Evolutionary conservation across 345 rosid species (phyloP).

Genomic region (Citrus mangshanensis): DNA sequence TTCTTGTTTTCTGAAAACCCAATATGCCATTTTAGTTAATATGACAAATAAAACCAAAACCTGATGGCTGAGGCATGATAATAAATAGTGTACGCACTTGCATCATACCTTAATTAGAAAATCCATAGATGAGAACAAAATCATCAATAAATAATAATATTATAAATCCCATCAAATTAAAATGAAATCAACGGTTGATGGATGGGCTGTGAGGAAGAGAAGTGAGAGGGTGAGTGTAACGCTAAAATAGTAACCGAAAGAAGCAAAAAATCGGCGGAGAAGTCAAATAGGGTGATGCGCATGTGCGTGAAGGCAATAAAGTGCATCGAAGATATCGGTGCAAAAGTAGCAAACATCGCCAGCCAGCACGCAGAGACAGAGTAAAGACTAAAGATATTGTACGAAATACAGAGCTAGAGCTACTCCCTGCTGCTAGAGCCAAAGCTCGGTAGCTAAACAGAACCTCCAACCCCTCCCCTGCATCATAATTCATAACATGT

Average conservation of each 20-base stretch:
- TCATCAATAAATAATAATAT: not conserved
- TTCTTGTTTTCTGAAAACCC: not conserved
- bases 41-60: not conserved
- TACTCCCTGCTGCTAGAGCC: not conserved
- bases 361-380: not conserved
- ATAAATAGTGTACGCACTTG: not conserved
- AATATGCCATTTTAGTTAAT: not conserved
- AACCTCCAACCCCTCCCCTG: not conserved
- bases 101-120: not conserved
- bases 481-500: not conserved
- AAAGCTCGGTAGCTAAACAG: no score
- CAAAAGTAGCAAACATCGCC: conserved; percentile 14
- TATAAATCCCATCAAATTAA: not conserved
- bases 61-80: not conserved
- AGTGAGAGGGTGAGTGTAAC: not conserved
- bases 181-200: not conserved
- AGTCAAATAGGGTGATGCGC: not conserved
- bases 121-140: not conserved
- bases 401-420: not conserved
- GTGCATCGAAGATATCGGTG: conserved; percentile 12
- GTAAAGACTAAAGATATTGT: not conserved
- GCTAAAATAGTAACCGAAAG: not conserved
- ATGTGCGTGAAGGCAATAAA: conserved; percentile 3
- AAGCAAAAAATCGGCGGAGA: conserved; percentile 14
- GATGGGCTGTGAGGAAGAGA: not conserved